Conservation (phyloP, 2,329 filamentous ascomycete genomes). For the Penicillium sp. region DNA sequence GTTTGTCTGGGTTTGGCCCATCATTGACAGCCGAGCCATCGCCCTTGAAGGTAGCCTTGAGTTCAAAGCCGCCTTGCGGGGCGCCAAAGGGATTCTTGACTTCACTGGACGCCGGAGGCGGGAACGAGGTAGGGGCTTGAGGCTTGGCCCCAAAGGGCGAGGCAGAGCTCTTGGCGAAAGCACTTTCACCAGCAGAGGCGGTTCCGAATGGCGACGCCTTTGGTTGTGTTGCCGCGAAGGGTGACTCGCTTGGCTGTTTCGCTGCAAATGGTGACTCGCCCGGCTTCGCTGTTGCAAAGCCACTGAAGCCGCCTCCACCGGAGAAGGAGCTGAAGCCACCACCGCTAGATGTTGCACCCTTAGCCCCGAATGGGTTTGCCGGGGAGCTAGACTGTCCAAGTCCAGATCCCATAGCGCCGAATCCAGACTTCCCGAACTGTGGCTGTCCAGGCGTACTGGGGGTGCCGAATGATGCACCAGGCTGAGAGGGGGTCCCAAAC, state of each 20-base stretch:
- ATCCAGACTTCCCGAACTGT: conserved; percentile 37
- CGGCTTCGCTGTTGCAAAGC: conserved; percentile 29
- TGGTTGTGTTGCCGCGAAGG: conserved; percentile 7
- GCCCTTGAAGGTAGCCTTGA: conserved; percentile 48
- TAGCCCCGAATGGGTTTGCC: conserved; percentile 28
- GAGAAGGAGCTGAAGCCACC: conserved; percentile 33
- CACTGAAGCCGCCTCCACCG: conserved; percentile 24
- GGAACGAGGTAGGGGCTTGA: conserved; percentile 29
- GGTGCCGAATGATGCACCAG: conserved; percentile 35
- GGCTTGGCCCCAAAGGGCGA: conserved; percentile 34
- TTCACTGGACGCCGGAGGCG: conserved; percentile 27
- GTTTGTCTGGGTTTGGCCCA: conserved; percentile 39
- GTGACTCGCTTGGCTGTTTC: conserved; percentile 15
- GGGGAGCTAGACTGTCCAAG: conserved; percentile 37
- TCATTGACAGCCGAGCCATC: conserved; percentile 45
- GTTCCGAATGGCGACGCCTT: conserved; percentile 7
- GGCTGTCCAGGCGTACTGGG: conserved; percentile 35
- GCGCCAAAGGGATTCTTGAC: conserved; percentile 34
- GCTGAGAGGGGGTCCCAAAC: conserved; percentile 38
- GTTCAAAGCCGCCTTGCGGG: conserved; percentile 37
- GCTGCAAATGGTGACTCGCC: conserved; percentile 22
- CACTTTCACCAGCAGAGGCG: conserved; percentile 1
- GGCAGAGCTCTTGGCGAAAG: conserved; percentile 18
- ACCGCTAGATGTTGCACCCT: conserved; percentile 21
- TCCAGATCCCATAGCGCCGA: conserved; percentile 25